Base-by-base conservation (phyloP, 1,284 basidiomycete genomes). In the Porodaedalea pini region DNA sequence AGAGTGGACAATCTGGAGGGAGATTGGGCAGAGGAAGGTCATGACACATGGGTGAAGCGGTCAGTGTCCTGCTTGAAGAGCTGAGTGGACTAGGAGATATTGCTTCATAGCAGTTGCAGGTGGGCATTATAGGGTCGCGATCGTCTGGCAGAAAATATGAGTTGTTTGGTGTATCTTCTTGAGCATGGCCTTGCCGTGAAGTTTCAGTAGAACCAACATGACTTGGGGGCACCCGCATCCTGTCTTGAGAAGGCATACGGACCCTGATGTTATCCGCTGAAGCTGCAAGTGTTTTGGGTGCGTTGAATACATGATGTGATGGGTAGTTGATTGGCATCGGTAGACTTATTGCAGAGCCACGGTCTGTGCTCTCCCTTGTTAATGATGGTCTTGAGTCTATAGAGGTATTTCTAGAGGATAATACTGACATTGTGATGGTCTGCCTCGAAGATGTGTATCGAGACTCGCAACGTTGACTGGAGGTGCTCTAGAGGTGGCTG, bases 21-120 rank as follows among this genome's bases (percentile, higher is more conserved):
- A 49, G 21, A 8, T 36, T 45, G 3, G 48, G 56, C 8, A 47
- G 36, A 7, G 40, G 52, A 52, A 43, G 70, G 57, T 7, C 32
- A 48, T 31, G 43, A 10, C 17, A 32, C 32, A 25, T 11, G 17
- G 25, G 11, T 7, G 48, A 23, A 15, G 23, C 23, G 27, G 34
- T 27, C 2, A 49, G 19, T 32, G 41, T 31, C 11, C 29, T 44
- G 10, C 19, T 15, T 8, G 48, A 15, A 19, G n/a, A 25, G n/a
- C 25, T 43, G 7, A 41, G n/a, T n/a, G 41, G 43, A 13, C 43
- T 56, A 57, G 52, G 17, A 37, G 63, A 65, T 60, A 77, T 69
- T 39, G 71, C 69, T 64, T 80, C 78, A 56, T 72, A 80, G 53
- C 39, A n/a, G 47, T 57, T 40, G 8, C 59, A 25, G 17, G 39